Percentiles rank a stretch among this genome's conserved stretches.
Conservation (phyloP, 805 yeast species). For the Saturnispora halmiae region DNA sequence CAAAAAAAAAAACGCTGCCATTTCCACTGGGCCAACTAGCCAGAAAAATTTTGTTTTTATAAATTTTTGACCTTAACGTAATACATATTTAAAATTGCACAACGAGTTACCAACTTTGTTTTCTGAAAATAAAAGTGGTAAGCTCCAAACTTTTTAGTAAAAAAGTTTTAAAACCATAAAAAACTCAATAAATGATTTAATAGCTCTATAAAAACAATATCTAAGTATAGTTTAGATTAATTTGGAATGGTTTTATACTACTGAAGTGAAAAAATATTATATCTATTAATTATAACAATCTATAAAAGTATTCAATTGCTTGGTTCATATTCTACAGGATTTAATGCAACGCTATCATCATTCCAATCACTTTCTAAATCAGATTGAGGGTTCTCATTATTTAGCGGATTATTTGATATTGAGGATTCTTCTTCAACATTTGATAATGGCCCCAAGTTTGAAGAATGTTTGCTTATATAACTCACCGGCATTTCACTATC, state of each 20-base stretch:
- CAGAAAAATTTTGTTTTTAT: background rate
- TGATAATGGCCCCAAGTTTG: slow-evolving; percentile 2
- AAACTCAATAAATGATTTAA: too few species aligned
- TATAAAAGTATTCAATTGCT: background rate
- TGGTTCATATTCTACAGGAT: slow-evolving; percentile 1
- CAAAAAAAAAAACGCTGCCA: too few species aligned
- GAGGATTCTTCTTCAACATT: slow-evolving; percentile 6
- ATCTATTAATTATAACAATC: too few species aligned
- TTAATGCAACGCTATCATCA: background rate
- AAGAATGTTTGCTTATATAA: slow-evolving; percentile 12
- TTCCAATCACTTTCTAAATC: background rate
- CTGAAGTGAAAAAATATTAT: too few species aligned
- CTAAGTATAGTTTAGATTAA: too few species aligned
- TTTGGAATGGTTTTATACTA: too few species aligned
- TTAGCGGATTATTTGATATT: background rate
- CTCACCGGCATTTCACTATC: slow-evolving; percentile 16
- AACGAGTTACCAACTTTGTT: too few species aligned
- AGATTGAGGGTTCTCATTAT: slow-evolving; percentile 4
- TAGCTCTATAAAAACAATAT: too few species aligned
- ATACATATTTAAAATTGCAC: too few species aligned
- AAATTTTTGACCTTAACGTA: background rate
- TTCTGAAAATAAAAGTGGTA: too few species aligned
- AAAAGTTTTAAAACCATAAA: too few species aligned
- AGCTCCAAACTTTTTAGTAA: too few species aligned
- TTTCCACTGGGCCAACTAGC: background rate